Percentiles rank a stretch among this genome's conserved stretches.
These are phyloP conservation scores for Isabelozyma gotoi DNA, from an alignment of 805 yeast species.

Conservation along the genomic window DNA sequence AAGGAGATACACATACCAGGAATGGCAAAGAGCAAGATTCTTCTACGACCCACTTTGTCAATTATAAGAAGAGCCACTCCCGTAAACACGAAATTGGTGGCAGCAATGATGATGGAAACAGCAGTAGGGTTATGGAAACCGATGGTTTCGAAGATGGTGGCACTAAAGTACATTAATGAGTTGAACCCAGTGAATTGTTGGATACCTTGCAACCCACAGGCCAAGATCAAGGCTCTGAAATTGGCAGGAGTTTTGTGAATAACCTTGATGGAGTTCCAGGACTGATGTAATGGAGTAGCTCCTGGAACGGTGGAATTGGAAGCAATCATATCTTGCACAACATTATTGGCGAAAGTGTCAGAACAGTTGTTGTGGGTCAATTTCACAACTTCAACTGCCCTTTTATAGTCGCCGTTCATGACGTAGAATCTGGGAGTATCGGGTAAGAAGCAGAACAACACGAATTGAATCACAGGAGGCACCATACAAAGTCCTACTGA, in stretches of 20 bases:
- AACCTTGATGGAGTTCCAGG: constrained; percentile 60
- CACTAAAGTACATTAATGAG: constrained; percentile 91
- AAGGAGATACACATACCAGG: constrained; percentile 83
- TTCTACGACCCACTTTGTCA: constrained; percentile 86
- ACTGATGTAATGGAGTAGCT: constrained; percentile 41
- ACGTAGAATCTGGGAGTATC: constrained; percentile 93
- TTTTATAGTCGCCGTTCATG: constrained; percentile 61
- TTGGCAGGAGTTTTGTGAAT: constrained; percentile 73
- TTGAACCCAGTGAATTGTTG: constrained; percentile 98
- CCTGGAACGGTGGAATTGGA: constrained; percentile 45
- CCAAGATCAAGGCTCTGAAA: constrained; percentile 83
- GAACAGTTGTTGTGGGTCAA: constrained; percentile 65
- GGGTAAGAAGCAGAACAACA: constrained; percentile 77
- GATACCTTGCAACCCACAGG: constrained; percentile 92
- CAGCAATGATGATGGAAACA: constrained; percentile 90
- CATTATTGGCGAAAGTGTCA: constrained; percentile 61
- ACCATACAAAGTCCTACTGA: constrained; percentile 87
- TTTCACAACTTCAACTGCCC: constrained; percentile 65
- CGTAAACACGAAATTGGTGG: constrained; percentile 90
- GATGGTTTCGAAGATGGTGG: constrained; percentile 87
- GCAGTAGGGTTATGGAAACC: constrained; percentile 92
- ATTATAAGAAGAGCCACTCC: constrained; percentile 81
- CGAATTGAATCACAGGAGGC: constrained; percentile 79
- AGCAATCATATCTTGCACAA: constrained; percentile 63
- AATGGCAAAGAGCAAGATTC: constrained; percentile 72